A percentile compares a stretch with the other conserved stretches of the same genome.
phyloP scores from a whole-genome alignment of 1,139 yeast species.

The Nakaseomyces bracarensis region DNA sequence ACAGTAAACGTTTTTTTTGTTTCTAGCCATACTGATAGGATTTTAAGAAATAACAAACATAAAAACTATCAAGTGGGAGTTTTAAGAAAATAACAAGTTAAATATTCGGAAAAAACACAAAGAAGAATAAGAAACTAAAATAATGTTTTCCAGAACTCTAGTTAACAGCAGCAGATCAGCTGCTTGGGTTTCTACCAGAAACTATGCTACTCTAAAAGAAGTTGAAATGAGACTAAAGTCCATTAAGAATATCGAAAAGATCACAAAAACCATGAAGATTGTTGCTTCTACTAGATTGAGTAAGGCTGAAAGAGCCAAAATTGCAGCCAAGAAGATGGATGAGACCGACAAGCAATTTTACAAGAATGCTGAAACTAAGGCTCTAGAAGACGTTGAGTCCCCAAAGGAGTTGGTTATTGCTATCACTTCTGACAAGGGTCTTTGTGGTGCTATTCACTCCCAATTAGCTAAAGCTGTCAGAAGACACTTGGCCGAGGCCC shows the following conservation, averaged over 20 bases:
- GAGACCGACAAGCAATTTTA: slow-evolving; percentile 72
- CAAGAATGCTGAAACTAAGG: slow-evolving; percentile 67
- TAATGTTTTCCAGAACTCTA: slow-evolving; percentile 8
- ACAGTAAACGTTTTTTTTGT: no score
- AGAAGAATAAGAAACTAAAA: no score
- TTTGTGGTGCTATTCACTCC: slow-evolving; percentile 97
- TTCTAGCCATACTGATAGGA: no score
- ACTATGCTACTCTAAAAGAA: slow-evolving; percentile 97
- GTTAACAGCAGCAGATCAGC: slow-evolving; percentile 5
- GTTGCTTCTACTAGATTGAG: slow-evolving; percentile 96
- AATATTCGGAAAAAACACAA: no score
- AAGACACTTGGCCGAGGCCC: slow-evolving; percentile 48
- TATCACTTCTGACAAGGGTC: slow-evolving; percentile 93
- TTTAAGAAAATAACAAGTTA: no score
- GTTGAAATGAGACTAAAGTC: slow-evolving; percentile 97
- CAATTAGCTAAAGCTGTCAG: slow-evolving; percentile 88
- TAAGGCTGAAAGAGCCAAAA: slow-evolving; percentile 95
- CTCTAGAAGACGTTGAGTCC: slow-evolving; percentile 40
- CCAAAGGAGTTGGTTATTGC: slow-evolving; percentile 71
- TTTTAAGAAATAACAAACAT: no score
- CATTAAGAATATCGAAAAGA: slow-evolving; percentile 96
- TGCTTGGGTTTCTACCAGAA: slow-evolving; percentile 38
- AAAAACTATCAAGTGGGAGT: no score
- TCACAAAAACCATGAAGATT: slow-evolving; percentile 98
- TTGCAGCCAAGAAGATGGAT: slow-evolving; percentile 78